These are phyloP conservation scores for Monilinia laxa DNA, from an alignment of 2,329 filamentous ascomycete species.

Conservation along the genomic window DNA sequence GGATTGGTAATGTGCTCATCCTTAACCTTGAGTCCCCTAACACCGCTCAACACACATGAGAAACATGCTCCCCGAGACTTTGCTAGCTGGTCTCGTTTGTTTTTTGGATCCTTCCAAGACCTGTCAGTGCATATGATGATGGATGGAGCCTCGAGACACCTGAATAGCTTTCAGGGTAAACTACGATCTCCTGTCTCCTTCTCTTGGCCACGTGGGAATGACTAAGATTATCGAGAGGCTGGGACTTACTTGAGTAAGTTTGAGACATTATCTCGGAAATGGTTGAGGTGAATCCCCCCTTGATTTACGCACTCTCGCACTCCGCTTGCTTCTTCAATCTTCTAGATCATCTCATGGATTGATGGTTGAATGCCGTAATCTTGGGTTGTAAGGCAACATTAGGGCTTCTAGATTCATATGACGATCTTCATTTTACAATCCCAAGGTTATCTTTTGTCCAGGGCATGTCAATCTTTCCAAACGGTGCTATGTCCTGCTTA, in stretches of 20 bases:
- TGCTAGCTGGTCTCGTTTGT: conserved; percentile 10
- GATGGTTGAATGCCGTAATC: conserved; percentile 6
- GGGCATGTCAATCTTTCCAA: background rate
- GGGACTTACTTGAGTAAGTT: conserved; percentile 9
- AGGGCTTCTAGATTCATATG: background rate
- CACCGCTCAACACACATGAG: background rate
- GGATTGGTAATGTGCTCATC: conserved; percentile 6
- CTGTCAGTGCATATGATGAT: conserved; percentile 9
- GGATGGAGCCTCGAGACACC: background rate
- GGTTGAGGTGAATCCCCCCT: conserved; percentile 10
- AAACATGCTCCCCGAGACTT: conserved; percentile 8
- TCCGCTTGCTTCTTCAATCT: conserved; percentile 7
- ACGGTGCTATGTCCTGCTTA: background rate
- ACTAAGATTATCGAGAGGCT: conserved; percentile 16
- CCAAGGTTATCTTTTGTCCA: background rate
- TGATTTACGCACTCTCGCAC: background rate
- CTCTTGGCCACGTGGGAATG: conserved; percentile 22
- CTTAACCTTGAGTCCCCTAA: background rate
- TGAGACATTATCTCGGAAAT: conserved; percentile 11
- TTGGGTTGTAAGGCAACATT: background rate
- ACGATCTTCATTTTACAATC: conserved; percentile 15
- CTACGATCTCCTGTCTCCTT: conserved; percentile 11
- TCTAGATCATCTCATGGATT: conserved; percentile 16
- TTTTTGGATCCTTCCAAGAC: conserved; percentile 8
- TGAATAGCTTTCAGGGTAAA: background rate